Evolutionary conservation across 2,329 filamentous ascomycete genomes (phyloP).

Genomic region (Mycosphaerella sp.): DNA sequence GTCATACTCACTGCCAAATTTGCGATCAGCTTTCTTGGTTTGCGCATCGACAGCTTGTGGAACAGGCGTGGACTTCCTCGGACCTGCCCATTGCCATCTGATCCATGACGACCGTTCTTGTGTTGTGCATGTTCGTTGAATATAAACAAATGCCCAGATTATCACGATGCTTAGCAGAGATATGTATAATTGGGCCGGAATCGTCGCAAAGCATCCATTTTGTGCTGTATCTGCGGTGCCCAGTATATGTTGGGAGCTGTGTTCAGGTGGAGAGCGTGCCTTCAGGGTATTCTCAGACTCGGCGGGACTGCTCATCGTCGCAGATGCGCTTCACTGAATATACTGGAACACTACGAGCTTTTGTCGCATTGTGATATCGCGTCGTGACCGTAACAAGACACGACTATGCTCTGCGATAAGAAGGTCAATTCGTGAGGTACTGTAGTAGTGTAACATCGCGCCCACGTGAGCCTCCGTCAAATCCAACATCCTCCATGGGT

Average conservation of each 20-base stretch:
- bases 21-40: slow-evolving; percentile 36
- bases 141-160: neutral
- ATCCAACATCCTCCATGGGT: too few relatives aligned
- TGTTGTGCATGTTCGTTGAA: neutral
- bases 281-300: neutral
- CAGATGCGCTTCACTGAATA: neutral
- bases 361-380: neutral
- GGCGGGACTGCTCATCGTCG: neutral
- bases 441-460: neutral
- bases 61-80: slow-evolving; percentile 40
- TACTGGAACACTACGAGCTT: neutral
- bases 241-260: neutral
- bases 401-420: slow-evolving; percentile 4
- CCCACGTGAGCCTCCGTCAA: neutral
- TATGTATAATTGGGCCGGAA: neutral
- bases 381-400: neutral
- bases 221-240: neutral
- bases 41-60: slow-evolving; percentile 21
- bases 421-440: slow-evolving; percentile 2
- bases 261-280: neutral
- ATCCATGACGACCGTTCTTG: slow-evolving; percentile 9
- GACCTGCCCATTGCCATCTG: slow-evolving; percentile 35
- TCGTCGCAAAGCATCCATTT: neutral
- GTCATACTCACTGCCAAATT: slow-evolving; percentile 42
- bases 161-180: neutral